These are phyloP conservation scores for Akebia trifoliata DNA, from an alignment of 164 flowering plant species.

Conservation along the genomic window DNA sequence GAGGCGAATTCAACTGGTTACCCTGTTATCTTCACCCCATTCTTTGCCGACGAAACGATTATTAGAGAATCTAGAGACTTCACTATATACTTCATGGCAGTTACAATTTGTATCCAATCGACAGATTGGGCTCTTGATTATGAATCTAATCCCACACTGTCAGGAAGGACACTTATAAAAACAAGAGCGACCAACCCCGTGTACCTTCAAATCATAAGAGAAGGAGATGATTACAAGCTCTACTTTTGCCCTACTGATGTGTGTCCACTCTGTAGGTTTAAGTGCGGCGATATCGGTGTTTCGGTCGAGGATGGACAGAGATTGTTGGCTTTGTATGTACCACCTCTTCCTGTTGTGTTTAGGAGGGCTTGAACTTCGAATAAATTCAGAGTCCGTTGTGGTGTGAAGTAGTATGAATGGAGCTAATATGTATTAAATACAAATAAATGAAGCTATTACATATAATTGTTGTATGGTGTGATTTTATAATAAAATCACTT, in stretches of 20 bases:
- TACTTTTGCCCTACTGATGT: background rate
- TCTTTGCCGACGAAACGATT: background rate
- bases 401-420: no score
- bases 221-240: background rate
- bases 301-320: background rate
- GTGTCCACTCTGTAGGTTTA: background rate
- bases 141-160: background rate
- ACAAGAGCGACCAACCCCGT: background rate
- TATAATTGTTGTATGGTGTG: no score
- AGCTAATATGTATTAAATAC: no score
- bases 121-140: background rate
- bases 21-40: background rate
- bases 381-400: no score
- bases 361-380: constrained; percentile 2
- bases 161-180: background rate
- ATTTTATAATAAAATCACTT: no score
- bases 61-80: background rate
- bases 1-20: background rate
- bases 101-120: background rate
- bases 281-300: background rate
- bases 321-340: background rate
- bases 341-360: constrained; percentile 3
- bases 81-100: background rate
- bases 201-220: background rate
- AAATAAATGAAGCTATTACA: no score